Percentiles rank a stretch among this genome's conserved stretches.
Conservation (phyloP, 768 basidiomycete genomes). For the Leccinum obscurum region DNA sequence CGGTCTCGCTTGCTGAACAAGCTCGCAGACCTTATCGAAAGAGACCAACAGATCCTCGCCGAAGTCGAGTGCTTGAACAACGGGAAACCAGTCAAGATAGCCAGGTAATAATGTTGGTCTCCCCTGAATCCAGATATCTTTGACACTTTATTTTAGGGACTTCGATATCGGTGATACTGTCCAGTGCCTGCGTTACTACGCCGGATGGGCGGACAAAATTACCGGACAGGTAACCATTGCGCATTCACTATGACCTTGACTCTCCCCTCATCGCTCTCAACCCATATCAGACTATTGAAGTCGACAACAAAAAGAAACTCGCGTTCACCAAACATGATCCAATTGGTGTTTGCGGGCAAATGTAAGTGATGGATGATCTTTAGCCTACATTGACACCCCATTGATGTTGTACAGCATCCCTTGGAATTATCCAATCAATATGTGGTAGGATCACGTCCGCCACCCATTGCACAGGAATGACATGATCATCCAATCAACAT, state of each 20-base stretch:
- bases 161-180: conserved; percentile 79
- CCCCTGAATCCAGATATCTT: conserved; percentile 16
- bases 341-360: conserved; percentile 94
- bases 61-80: conserved; percentile 88
- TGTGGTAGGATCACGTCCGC: conserved; percentile 54
- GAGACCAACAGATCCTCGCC: conserved; percentile 77
- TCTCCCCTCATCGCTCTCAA: conserved; percentile 5
- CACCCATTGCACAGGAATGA: conserved; percentile 3
- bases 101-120: conserved; percentile 44
- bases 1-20: conserved; percentile 80
- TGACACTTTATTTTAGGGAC: conserved; percentile 47
- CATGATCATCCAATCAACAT: conserved; percentile 3
- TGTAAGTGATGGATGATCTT: conserved; percentile 45
- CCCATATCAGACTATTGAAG: conserved; percentile 62
- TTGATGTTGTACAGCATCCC: conserved; percentile 58
- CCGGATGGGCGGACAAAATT: conserved; percentile 96
- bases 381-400: conserved; percentile 10
- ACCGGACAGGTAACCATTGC: conserved; percentile 64
- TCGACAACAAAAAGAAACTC: conserved; percentile 76
- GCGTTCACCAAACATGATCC: conserved; percentile 89
- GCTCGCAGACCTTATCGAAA: conserved; percentile 88
- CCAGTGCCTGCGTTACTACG: conserved; percentile 85
- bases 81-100: conserved; percentile 79
- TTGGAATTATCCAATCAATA: conserved; percentile 91
- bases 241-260: conserved; percentile 4